Base-by-base conservation (phyloP, 208 protist genomes). In the Leishmania arabica region DNA sequence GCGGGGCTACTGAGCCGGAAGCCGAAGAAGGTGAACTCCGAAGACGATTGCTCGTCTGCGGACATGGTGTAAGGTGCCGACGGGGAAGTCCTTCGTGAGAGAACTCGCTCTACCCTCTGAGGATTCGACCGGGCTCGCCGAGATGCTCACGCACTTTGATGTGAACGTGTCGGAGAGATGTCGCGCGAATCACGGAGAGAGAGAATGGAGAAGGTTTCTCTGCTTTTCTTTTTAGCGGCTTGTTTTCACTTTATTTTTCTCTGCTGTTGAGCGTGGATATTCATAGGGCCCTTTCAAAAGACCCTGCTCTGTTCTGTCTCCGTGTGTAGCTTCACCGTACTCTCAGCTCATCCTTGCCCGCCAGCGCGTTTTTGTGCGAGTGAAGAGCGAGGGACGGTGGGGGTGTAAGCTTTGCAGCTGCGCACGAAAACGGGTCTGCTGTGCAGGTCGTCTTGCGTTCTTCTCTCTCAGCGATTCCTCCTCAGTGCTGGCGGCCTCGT, bases 1-100 rank as follows among this genome's bases (percentile, higher is more conserved):
- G 83, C 79, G 49, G 80, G 87, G 86, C 74, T 88, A 53, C 84
- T 89, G 60, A 87, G 84, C 66, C 70, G 77, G 64, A 87, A 79
- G 42, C 51, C 86, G 21, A 86, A 85, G 81, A 78, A 80, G 81
- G 42, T 13, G 75, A 69, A 34, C n/a, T 62, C 62, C 21, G 76
- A 73, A 7, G 77, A 65, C 31, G 76, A 89, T 62, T 7, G 5
- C 15, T 31, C 56, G 24, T 62, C 64, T 42, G 64, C 64, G 7
- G 64, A 51, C 13, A 49, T 75, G 45, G 47, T 75, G 27, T 51
- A 54, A 8, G 70, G 31, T 19, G 21, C 27, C 19, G 49, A 47
- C 34, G 11, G n/a, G 27, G 70, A 75, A 2, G 27, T 5, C 11
- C 13, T 56, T n/a, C 3, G 17, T 24, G 45, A 34, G 27, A 60